These are phyloP conservation scores for Sugiyamaella xylanicola DNA, from an alignment of 1,139 yeast genomes.

Conservation along the genomic window DNA sequence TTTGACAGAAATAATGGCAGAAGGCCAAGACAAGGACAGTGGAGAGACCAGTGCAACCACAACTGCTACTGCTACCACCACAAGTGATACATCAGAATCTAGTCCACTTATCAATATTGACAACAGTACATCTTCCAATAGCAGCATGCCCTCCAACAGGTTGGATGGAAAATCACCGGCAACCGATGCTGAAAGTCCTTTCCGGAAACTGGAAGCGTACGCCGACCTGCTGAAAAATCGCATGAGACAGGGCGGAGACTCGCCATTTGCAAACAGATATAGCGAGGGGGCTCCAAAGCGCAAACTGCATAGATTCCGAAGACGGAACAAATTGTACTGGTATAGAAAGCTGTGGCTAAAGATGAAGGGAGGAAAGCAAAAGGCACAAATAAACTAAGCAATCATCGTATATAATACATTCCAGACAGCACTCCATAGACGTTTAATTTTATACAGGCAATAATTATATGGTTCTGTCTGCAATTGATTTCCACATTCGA, in stretches of 20 bases:
- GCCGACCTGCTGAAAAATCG: constrained; percentile 12
- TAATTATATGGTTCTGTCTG: too few relatives aligned
- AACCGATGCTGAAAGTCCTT: constrained; percentile 9
- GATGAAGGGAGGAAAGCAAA: constrained; percentile 7
- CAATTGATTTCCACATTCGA: too few relatives aligned
- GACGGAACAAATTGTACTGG: constrained; percentile 8
- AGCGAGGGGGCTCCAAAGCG: not conserved
- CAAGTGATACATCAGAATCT: not conserved
- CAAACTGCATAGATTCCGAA: constrained; percentile 2
- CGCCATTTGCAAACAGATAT: constrained; percentile 4
- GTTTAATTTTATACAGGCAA: not conserved
- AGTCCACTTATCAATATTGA: constrained; percentile 3
- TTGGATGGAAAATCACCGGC: constrained; percentile 1
- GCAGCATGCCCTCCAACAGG: constrained; percentile 5
- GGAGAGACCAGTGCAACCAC: not conserved
- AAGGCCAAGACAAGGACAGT: not conserved
- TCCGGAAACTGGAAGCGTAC: constrained; percentile 14
- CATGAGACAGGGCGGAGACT: constrained; percentile 8
- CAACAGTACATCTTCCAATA: not conserved
- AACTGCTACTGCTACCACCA: not conserved
- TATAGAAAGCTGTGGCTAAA: constrained; percentile 15
- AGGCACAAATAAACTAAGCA: constrained; percentile 7
- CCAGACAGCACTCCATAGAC: not conserved
- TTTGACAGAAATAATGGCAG: not conserved
- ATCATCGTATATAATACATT: not conserved